These are phyloP conservation scores for Serendipita sp. DNA, from an alignment of 768 basidiomycete genomes.

Conservation along the genomic window DNA sequence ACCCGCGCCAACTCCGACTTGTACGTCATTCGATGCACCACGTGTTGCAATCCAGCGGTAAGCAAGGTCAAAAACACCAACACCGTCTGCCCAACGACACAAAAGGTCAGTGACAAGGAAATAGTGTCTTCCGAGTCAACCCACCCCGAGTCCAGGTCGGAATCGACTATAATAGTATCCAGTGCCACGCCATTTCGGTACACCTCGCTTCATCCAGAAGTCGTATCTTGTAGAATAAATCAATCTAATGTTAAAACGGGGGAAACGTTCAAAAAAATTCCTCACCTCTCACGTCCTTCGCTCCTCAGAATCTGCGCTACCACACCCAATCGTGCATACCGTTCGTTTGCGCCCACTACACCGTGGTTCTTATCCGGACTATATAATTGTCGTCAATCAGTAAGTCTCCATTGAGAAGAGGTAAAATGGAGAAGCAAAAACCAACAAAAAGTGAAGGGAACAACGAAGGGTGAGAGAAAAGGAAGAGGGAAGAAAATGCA, in stretches of 20 bases:
- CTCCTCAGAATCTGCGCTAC: conserved; percentile 69
- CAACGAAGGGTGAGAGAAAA: not conserved
- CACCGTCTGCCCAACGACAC: conserved; percentile 42
- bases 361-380: conserved; percentile 95
- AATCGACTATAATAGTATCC: conserved; percentile 95
- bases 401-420: not conserved
- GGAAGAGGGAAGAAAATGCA: not conserved
- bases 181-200: conserved; percentile 80
- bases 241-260: not conserved
- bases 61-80: conserved; percentile 59
- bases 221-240: conserved; percentile 43
- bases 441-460: not conserved
- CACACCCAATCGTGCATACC: conserved; percentile 84
- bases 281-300: conserved; percentile 64
- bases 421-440: not conserved
- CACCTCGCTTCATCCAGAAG: conserved; percentile 25
- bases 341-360: conserved; percentile 65
- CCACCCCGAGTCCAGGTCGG: conserved; percentile 76
- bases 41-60: conserved; percentile 67
- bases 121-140: conserved; percentile 18
- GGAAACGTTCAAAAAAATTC: conserved; percentile 11
- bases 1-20: conserved; percentile 56
- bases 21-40: conserved; percentile 67
- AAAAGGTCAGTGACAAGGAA: not conserved
- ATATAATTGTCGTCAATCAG: not conserved